Base-by-base conservation (phyloP, 2,329 filamentous ascomycete genomes). In the Pseudogymnoascus sp. region DNA sequence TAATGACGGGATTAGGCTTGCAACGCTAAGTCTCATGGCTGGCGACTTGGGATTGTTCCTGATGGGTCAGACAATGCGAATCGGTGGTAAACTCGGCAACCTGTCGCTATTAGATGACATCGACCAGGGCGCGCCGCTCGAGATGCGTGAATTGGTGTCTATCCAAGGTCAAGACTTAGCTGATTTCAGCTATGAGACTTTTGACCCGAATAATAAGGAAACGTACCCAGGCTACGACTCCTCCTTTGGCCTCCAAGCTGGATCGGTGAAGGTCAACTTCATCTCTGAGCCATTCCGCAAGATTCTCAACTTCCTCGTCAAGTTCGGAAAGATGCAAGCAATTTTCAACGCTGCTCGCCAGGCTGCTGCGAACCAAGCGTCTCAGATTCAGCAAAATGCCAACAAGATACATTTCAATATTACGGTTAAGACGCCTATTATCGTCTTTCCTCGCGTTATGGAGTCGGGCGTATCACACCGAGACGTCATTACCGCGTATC, bases 311-410 rank as follows among this genome's bases (percentile, higher is more conserved):
- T 99, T 99, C 75, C 81, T 96, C 46, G 92, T 99, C 74, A 99
- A 99, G 71, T 99, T 99, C 74, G 95, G 96, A 65, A 96, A 96
- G 77, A 99, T 99, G 95, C 95, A 99, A 76, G 93, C 95, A 21
- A 89, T 99, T 62, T 99, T 96, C 80, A 99, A 99, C 72, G 93
- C 95, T 43, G 95, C 96, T 11, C 86, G 96, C 36, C 91, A 96
- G 75, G 96, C 93, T 40, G 95, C 96, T 2, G 91, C 95, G 40
- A 93, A 90, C 66, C 93, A 97, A 74, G 96, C 95, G 8, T 96
- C 85, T 64, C 93, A 97, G 72, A 85, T 99, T 5, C 95, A 97
- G 72, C 89, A 97, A 71, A 93, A 87, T 71, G 90, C 90, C 0
- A 91, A 88, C 71, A 91, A 91, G 67, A 90, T 97, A 79, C 93